Percentiles rank a stretch among this genome's conserved stretches.
Evolutionary conservation across 306 rosid genomes (phyloP).

Genomic region (Alnus rubra): DNA sequence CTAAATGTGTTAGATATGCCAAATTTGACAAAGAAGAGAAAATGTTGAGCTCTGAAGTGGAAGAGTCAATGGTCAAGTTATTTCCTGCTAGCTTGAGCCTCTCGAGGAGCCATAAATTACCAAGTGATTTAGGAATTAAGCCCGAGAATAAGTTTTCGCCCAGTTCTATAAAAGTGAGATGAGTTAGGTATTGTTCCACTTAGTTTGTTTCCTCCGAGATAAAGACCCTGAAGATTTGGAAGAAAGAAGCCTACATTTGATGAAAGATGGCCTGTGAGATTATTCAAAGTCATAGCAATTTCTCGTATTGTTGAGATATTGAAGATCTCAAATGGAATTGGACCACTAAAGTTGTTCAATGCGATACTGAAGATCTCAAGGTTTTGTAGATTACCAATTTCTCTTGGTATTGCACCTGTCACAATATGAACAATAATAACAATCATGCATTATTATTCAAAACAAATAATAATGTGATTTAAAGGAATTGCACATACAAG

Average conservation of each 20-base stretch:
- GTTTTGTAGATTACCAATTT: conserved; percentile 18
- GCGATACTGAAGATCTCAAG: not conserved
- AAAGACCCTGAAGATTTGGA: conserved; percentile 17
- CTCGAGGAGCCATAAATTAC: conserved; percentile 11
- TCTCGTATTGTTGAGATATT: conserved; percentile 5
- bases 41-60: not conserved
- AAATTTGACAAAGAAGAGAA: not conserved
- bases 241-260: conserved; percentile 9
- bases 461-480: not conserved
- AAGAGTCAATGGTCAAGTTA: conserved; percentile 17
- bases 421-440: not conserved
- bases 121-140: conserved; percentile 1
- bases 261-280: conserved; percentile 25
- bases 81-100: not conserved
- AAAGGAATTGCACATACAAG: not conserved
- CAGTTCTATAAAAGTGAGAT: not conserved
- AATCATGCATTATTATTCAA: not conserved
- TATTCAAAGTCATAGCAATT: not conserved
- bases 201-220: not conserved
- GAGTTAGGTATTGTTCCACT: conserved; percentile 19
- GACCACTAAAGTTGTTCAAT: not conserved
- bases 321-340: conserved; percentile 29
- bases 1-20: not conserved
- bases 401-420: conserved; percentile 24
- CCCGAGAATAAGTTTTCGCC: conserved; percentile 9